Conservation (phyloP, 179 eudicot species). For the Vitellaria paradoxa region DNA sequence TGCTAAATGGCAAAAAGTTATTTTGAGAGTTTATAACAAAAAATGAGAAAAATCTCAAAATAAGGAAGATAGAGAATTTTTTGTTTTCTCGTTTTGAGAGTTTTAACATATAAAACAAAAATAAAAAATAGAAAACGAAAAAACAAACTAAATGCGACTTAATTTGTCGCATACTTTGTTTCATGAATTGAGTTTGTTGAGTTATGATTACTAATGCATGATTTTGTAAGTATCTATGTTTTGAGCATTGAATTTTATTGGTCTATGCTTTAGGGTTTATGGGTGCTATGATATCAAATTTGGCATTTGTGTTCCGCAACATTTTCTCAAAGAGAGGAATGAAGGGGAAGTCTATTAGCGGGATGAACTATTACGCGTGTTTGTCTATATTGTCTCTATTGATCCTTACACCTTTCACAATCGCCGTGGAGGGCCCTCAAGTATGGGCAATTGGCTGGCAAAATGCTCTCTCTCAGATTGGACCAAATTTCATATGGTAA, state of each 20-base stretch:
- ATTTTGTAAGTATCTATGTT: too few species aligned
- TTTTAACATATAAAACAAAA: too few species aligned
- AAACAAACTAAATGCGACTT: too few species aligned
- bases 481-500: constrained; percentile 18
- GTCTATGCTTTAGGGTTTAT: constrained; percentile 12
- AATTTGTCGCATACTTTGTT: not conserved
- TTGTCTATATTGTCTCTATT: constrained; percentile 14
- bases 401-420: constrained; percentile 16
- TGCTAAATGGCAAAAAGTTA: too few species aligned
- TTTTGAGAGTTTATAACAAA: too few species aligned
- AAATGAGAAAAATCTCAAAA: too few species aligned
- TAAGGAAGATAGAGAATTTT: too few species aligned
- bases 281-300: constrained; percentile 20
- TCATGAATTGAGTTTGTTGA: not conserved
- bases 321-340: constrained; percentile 17
- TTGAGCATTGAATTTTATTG: not conserved
- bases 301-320: constrained; percentile 16
- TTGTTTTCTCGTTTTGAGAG: too few species aligned
- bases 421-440: constrained; percentile 17
- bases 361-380: constrained; percentile 19
- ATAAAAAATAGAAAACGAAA: too few species aligned
- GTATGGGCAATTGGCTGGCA: constrained; percentile 15
- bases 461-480: constrained; percentile 11
- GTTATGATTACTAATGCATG: not conserved
- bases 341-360: constrained; percentile 16